Base-by-base conservation (phyloP, 2,329 filamentous ascomycete genomes). In the Westerdykella aurantiaca region DNA sequence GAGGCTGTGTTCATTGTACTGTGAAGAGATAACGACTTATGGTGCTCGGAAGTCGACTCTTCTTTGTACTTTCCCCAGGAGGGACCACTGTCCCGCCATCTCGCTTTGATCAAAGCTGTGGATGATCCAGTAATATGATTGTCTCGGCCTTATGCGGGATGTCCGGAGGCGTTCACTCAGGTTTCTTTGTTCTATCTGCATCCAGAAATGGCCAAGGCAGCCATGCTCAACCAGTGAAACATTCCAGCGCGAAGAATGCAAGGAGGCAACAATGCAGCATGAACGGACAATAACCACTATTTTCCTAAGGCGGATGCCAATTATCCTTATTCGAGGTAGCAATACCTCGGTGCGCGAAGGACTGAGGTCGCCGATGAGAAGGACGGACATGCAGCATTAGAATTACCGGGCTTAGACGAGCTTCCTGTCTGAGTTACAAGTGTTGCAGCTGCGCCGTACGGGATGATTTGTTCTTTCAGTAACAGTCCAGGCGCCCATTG, bases 111-210 rank as follows among this genome's bases (percentile, higher is more conserved):
- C 41, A 34, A 38, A 41, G 42, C 43, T 47, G 45, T 45, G 49
- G 50, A 47, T 38, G 50, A 56, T 55, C 55, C 56, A 55, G 55
- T 55, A 60, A 62, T 57, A 57, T 57, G 42, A 60, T 61, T 66
- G 63, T 66, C 52, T 55, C 50, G 60, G 57, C 56, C 60, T 57
- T 50, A 60, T 59, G 56, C 57, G 61, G 54, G 45, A 44, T 48
- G 55, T 42, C 45, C 40, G 41, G 37, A 49, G 55, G 50, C 55
- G 46, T 55, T 60, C 53, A 52, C 55, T 56, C 53, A 45, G 41
- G 39, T 56, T 66, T 62, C 64, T 66, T 67, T 66, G 63, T 67
- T 61, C 58, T 51, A 40, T 45, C 42, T 45, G 46, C 48, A 45
- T 48, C 61, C 56, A 47, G 48, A 61, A 61, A 51, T 59, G 63